Evolutionary conservation across 768 basidiomycete genomes (phyloP).

Genomic region (Phanerodontia chrysosporium): DNA sequence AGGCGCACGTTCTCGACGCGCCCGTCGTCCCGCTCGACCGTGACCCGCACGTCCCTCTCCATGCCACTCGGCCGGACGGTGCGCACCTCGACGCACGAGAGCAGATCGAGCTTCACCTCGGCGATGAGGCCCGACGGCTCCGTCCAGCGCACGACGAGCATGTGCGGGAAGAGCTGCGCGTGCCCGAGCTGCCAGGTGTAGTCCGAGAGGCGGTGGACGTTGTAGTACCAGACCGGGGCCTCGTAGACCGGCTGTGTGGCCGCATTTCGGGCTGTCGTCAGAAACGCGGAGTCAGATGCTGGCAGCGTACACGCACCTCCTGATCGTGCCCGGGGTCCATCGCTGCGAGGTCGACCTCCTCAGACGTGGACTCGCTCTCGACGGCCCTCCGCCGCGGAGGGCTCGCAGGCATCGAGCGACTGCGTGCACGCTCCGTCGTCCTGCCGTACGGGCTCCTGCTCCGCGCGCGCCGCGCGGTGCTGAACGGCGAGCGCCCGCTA

Average conservation of each 20-base stretch:
- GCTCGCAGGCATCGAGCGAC: too few relatives aligned
- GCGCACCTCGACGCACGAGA: slow-evolving; percentile 10
- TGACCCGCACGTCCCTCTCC: background rate
- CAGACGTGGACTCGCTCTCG: background rate
- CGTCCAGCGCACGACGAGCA: slow-evolving; percentile 5
- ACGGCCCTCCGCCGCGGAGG: background rate
- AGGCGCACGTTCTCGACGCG: slow-evolving; percentile 1
- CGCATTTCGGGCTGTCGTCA: too few relatives aligned
- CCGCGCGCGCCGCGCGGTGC: background rate
- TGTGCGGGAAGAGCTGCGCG: slow-evolving; percentile 5
- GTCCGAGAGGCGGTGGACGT: slow-evolving; percentile 7
- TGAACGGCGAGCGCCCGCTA: slow-evolving; percentile 1
- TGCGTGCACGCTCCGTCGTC: background rate
- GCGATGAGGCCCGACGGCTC: background rate
- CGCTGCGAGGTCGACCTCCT: background rate
- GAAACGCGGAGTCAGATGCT: too few relatives aligned
- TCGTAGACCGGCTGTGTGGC: background rate
- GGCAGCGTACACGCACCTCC: background rate
- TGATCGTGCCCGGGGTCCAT: background rate
- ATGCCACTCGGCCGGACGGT: background rate
- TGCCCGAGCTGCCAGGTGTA: slow-evolving; percentile 7
- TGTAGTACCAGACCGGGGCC: slow-evolving; percentile 10
- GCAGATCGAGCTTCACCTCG: slow-evolving; percentile 7
- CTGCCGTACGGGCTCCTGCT: background rate
- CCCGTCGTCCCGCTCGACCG: background rate